Evolutionary conservation across 73 alveolate species (phyloP).

Genomic region (Paramecium bursaria): DNA sequence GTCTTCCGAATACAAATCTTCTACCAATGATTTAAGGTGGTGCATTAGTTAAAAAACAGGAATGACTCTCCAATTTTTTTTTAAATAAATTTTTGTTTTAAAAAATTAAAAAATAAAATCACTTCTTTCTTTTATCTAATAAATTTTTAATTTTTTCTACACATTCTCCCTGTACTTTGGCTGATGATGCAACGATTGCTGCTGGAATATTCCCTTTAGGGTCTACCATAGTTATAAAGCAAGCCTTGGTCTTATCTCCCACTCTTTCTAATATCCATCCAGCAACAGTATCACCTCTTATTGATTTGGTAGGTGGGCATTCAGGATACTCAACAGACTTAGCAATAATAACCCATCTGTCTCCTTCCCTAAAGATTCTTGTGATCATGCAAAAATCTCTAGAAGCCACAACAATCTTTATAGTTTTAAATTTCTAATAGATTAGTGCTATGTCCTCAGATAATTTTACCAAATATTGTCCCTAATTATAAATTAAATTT

Average conservation of each 20-base stretch:
- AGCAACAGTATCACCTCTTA: conserved; percentile 47
- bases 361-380: conserved; percentile 24
- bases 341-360: conserved; percentile 33
- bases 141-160: conserved; percentile 26
- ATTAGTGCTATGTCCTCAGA: conserved; percentile 2
- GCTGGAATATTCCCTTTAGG: conserved; percentile 56
- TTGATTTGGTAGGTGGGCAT: conserved; percentile 7
- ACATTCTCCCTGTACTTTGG: conserved; percentile 51
- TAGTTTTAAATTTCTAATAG: conserved; percentile 33
- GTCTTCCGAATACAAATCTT: conserved; percentile 53
- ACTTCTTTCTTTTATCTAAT: conserved; percentile 29
- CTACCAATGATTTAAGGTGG: conserved; percentile 57
- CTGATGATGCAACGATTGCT: conserved; percentile 26
- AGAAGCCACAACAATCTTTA: conserved; percentile 44
- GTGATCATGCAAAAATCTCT: conserved; percentile 28
- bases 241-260: neutral
- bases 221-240: conserved; percentile 48
- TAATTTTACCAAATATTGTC: neutral
- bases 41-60: too few species aligned
- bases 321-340: conserved; percentile 51
- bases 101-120: too few species aligned
- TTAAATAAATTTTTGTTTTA: too few species aligned
- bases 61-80: too few species aligned
- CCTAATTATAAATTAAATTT: conserved; percentile 17
- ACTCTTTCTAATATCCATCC: conserved; percentile 31